Evolutionary conservation across 106 monocot species (phyloP), one percentile per base, ranked within the genome.

Genomic region (Allium fistulosum): DNA sequence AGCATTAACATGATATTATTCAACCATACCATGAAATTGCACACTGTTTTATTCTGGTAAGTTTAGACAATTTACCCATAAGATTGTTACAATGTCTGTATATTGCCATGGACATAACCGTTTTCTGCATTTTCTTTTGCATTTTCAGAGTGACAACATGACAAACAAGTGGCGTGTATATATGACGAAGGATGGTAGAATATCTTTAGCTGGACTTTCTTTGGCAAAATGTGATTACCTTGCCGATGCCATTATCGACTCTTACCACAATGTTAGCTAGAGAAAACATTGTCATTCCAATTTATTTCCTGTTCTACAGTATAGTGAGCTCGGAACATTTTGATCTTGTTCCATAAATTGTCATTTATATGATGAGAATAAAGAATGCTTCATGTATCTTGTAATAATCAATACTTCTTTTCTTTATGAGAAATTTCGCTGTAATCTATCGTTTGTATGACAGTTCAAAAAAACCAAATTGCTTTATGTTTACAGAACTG

Each of bases 181-280:
- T 76, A 92, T 99, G 97, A 99, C 97, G n/a, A 99, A 99, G 89
- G 97, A 99, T 67, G 97, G 97, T 17, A 81, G 97, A 57, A 92
- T 99, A 73, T 99, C 97, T 13, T 76, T 99, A 76, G 97, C 97
- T 7, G 97, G 97, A 2, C 57, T 99, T 26, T 99, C 97, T 57
- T 69, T 99, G 49, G 77, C 97, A 10, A 99, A 90, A 53, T 92
- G 89, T 51, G 97, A 92, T 7, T 92, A 92, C 69, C 97, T 99
- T 74, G 92, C 97, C 8, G 92, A 99, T 72, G 97, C 97, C 47
- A 90, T 99, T 76, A 87, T 92, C 14, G 97, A 99, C 68, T 99
- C 97, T 46, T 99, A 81, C 72, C 73, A 92, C 71, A 87, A 87
- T 79, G 88, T 90, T 15, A 84, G 72, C 70, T 92, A 88, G 78